phyloP scores from a whole-genome alignment of 192 early-diverging fungal species.

The Helicostylum pulchrum region DNA sequence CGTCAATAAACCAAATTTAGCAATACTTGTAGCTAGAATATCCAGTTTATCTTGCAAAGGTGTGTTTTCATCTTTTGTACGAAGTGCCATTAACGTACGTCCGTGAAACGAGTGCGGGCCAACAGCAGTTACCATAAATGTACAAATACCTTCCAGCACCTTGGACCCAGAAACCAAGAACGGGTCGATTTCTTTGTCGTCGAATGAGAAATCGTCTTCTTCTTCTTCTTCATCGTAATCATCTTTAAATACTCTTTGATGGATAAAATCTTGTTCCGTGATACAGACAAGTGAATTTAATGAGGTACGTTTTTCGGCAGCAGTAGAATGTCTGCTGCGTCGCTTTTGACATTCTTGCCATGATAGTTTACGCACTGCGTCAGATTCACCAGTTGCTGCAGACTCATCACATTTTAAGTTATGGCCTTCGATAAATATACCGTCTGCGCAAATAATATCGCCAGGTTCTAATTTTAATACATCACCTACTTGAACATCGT shows the following conservation, averaged over 20 bases:
- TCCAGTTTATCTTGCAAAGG: slow-evolving; percentile 93
- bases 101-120: slow-evolving; percentile 89
- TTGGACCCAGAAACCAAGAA: slow-evolving; percentile 94
- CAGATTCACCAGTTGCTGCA: slow-evolving; percentile 89
- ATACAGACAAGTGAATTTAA: neutral
- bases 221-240: neutral
- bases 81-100: slow-evolving; percentile 79
- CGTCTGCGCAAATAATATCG: slow-evolving; percentile 91
- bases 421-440: slow-evolving; percentile 76
- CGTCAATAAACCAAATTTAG: slow-evolving; percentile 81
- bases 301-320: neutral
- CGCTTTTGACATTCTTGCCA: slow-evolving; percentile 45
- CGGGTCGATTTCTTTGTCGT: slow-evolving; percentile 41
- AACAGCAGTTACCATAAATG: slow-evolving; percentile 82
- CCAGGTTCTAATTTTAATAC: slow-evolving; percentile 83
- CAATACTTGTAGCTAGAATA: slow-evolving; percentile 83
- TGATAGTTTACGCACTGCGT: slow-evolving; percentile 76
- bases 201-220: neutral
- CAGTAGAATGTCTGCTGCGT: neutral
- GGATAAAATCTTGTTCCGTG: neutral
- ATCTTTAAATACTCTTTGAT: neutral
- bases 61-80: slow-evolving; percentile 80
- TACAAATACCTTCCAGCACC: slow-evolving; percentile 85
- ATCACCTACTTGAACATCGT: slow-evolving; percentile 90
- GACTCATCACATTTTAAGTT: slow-evolving; percentile 89